Evolutionary conservation across 495 filamentous ascomycete genomes (phyloP).

Genomic region (Parathielavia appendiculata): DNA sequence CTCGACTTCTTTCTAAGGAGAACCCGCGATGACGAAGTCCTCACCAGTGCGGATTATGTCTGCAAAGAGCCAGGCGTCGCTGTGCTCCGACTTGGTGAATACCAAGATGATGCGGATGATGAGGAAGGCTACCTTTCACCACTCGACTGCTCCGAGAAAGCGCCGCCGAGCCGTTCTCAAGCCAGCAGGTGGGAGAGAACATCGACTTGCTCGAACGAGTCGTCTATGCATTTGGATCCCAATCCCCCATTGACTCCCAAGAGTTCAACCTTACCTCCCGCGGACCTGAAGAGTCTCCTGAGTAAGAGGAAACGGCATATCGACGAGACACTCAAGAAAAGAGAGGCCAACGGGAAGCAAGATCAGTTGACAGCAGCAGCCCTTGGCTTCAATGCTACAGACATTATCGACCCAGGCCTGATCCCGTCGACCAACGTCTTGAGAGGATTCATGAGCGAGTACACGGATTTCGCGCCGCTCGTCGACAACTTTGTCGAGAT

Average conservation of each 20-base stretch:
- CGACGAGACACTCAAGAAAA: slow-evolving; percentile 12
- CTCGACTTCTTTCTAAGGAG: slow-evolving; percentile 24
- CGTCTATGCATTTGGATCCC: not conserved
- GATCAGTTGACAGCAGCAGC: not conserved
- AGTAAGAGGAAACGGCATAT: slow-evolving; percentile 18
- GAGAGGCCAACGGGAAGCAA: not conserved
- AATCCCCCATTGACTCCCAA: not conserved
- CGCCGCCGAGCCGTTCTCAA: not conserved
- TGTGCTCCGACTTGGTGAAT: slow-evolving; percentile 45
- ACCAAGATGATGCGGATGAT: slow-evolving; percentile 42
- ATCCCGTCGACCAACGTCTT: slow-evolving; percentile 18
- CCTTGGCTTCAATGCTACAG: not conserved
- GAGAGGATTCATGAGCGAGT: slow-evolving; percentile 15
- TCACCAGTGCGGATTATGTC: slow-evolving; percentile 39
- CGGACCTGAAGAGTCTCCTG: slow-evolving; percentile 19
- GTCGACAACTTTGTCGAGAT: slow-evolving; percentile 45
- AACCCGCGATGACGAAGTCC: slow-evolving; percentile 24
- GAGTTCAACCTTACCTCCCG: not conserved
- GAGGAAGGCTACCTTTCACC: slow-evolving; percentile 33
- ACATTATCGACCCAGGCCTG: not conserved
- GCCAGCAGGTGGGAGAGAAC: not conserved
- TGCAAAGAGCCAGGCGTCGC: slow-evolving; percentile 51
- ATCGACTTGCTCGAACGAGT: not conserved
- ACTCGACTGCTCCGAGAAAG: not conserved
- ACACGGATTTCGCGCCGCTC: slow-evolving; percentile 27